phyloP scores from a whole-genome alignment of 495 filamentous ascomycete species.

The Extremus antarcticus region DNA sequence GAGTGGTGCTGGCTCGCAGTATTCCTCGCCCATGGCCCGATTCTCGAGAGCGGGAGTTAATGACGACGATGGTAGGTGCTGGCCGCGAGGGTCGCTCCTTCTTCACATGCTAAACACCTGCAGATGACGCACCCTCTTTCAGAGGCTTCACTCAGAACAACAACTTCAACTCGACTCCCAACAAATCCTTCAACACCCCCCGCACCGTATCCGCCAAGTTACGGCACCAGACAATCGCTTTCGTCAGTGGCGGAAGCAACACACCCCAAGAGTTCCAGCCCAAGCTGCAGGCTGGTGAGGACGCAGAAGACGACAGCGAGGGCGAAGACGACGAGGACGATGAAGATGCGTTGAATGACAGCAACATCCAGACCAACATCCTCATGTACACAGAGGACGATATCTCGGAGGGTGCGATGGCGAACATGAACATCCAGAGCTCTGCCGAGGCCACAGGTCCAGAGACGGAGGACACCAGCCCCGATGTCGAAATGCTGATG shows the following conservation, averaged over 20 bases:
- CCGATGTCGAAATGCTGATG: not conserved
- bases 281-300: not conserved
- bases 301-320: not conserved
- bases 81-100: not conserved
- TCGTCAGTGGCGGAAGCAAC: slow-evolving; percentile 51
- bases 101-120: not conserved
- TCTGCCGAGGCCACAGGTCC: slow-evolving; percentile 2
- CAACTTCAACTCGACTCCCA: not conserved
- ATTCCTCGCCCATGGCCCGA: not conserved
- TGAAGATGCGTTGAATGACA: slow-evolving; percentile 3
- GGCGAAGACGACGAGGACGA: slow-evolving; percentile 5
- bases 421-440: slow-evolving; percentile 17
- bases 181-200: not conserved
- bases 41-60: not conserved
- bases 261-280: not conserved
- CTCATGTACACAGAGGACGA: slow-evolving; percentile 7
- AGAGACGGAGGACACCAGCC: slow-evolving; percentile 1
- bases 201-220: slow-evolving; percentile 23
- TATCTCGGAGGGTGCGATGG: slow-evolving; percentile 15
- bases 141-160: slow-evolving; percentile 13
- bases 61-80: not conserved
- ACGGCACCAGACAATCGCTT: slow-evolving; percentile 51
- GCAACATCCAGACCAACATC: slow-evolving; percentile 14
- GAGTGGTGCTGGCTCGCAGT: not conserved
- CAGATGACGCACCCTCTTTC: slow-evolving; percentile 10